Evolutionary conservation across 768 basidiomycete genomes (phyloP), one percentile per base, ranked within the genome.

Genomic region (Psilocybe cubensis): DNA sequence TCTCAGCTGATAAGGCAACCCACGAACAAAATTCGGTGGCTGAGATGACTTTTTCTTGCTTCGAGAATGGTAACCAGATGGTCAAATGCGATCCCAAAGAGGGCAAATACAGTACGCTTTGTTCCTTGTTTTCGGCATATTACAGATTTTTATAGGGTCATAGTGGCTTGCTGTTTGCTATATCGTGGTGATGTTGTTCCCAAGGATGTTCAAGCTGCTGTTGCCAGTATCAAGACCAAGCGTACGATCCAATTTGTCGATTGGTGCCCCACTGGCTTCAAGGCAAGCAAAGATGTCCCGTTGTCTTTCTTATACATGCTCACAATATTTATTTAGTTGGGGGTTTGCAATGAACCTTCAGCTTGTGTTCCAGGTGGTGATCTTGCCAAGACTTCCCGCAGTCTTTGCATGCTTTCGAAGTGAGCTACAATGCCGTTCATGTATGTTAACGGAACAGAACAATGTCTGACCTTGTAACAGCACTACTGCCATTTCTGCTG

Each of bases 1-100:
- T 98, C 68, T 95, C 94, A 18, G 85, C 85, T n/a, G 94, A 96
- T 65, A 98, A 96, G 79, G 95, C 94, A 28, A 84, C 82, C 67
- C 96, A 98, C 71, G 96, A 98, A 74, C 91, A 94, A 74, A 96
- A 98, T 82, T 92, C 93, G 10, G 96, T 98, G 27, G 86, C 92
- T 40, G 96, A 98, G 70, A 97, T 98, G 94, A 98, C 96, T 61
- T 94, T 92, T 79, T 86, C 94, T 52, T 97, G 95, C 83, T 98
- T 98, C 76, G 96, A 98, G 80, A 82, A 83, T 58, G 94, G 93
- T 57, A 95, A 94, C 75, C 96, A 98, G 76, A 94, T 98, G 95
- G 95, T 82, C 56, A 84, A 83, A 71, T 98, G 96, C 69, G 96
- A 98, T 71, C 96, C 96, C 63, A 90, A 88, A 68, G 92, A 96